Evolutionary conservation across 139 green algal species (phyloP).

Genomic region (Ulvella scutata): DNA sequence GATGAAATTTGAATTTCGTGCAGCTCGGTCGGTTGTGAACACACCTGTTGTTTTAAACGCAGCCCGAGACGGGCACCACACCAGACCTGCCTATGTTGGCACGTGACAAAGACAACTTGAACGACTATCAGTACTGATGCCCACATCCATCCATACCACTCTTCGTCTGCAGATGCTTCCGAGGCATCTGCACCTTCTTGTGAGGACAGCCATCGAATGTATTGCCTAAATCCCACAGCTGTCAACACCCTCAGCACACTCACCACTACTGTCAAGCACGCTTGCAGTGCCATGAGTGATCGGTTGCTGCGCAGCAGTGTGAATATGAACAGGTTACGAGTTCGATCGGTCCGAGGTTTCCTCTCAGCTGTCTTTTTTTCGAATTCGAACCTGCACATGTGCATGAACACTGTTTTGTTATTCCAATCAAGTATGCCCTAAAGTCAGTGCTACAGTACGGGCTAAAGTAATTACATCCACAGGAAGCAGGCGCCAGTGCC

Average conservation of each 20-base stretch:
- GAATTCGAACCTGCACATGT: no score
- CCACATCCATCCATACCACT: conserved; percentile 51
- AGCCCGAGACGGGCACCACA: conserved; percentile 51
- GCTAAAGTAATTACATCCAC: no score
- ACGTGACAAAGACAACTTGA: conserved; percentile 28
- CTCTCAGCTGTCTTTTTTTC: not conserved
- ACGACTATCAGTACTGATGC: conserved; percentile 29
- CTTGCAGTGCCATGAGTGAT: not conserved
- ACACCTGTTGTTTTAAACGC: conserved; percentile 32
- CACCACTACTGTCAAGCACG: not conserved
- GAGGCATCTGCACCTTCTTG: conserved; percentile 10
- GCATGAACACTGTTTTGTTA: no score
- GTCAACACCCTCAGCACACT: conserved; percentile 34
- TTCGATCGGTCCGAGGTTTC: not conserved
- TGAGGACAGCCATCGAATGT: conserved; percentile 45
- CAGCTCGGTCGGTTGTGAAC: no score
- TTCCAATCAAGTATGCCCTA: no score
- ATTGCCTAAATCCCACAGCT: conserved; percentile 46
- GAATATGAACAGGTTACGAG: not conserved
- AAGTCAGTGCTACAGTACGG: no score
- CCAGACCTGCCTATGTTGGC: conserved; percentile 73
- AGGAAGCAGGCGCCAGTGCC: no score
- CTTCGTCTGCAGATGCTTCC: no score
- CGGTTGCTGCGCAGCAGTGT: not conserved
- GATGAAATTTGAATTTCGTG: no score